These are phyloP conservation scores for Boletus sp. DNA, from an alignment of 768 basidiomycete genomes.

Conservation along the genomic window DNA sequence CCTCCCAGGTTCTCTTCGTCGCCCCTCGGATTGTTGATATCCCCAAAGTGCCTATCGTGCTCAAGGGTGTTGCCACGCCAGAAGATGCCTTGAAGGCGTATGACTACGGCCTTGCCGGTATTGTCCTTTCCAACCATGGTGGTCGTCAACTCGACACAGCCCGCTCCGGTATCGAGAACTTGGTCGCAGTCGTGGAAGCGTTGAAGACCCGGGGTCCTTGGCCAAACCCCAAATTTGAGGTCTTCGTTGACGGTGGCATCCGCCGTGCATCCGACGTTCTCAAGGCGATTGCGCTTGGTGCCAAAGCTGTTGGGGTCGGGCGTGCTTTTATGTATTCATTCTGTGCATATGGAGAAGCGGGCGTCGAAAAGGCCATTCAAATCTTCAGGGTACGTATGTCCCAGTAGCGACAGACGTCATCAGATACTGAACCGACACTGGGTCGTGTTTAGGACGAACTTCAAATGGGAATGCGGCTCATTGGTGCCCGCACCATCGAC, in stretches of 20 bases:
- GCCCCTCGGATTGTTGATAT: neutral
- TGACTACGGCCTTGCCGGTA: constrained; percentile 64
- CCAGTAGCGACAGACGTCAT: constrained; percentile 35
- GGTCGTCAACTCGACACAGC: constrained; percentile 74
- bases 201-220: constrained; percentile 68
- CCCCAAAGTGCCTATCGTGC: constrained; percentile 71
- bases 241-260: constrained; percentile 93
- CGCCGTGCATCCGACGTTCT: constrained; percentile 83
- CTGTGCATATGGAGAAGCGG: constrained; percentile 81
- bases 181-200: constrained; percentile 74
- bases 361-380: constrained; percentile 79
- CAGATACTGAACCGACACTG: constrained; percentile 47
- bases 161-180: constrained; percentile 79
- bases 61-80: constrained; percentile 81
- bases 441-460: constrained; percentile 71
- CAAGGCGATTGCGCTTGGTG: constrained; percentile 81
- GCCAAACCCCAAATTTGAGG: constrained; percentile 74
- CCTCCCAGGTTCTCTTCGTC: constrained; percentile 20
- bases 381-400: constrained; percentile 60
- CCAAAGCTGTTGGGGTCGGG: constrained; percentile 78
- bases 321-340: constrained; percentile 84
- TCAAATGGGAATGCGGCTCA: constrained; percentile 90
- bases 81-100: constrained; percentile 85
- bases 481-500: constrained; percentile 78
- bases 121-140: constrained; percentile 81